A percentile compares a stretch with the other conserved stretches of the same genome.
Conservation (phyloP, 768 basidiomycete species). For the Ramaria sp. region DNA sequence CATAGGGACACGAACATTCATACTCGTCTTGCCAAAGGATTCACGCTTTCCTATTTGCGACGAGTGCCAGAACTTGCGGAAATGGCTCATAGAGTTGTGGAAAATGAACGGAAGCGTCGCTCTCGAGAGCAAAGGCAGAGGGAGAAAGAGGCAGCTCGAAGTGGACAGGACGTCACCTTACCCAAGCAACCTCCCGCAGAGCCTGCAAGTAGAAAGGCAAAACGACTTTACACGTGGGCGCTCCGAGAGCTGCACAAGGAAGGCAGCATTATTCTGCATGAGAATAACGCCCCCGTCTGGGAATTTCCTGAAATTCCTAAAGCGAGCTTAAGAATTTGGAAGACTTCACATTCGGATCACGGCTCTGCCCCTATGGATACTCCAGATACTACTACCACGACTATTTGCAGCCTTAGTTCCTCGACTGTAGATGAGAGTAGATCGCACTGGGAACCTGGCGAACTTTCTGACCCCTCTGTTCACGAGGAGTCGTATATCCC, state of each 20-base stretch:
- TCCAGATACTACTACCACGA: constrained; percentile 20
- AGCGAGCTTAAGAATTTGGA: neutral
- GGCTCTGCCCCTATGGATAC: constrained; percentile 16
- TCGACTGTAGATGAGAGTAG: constrained; percentile 11
- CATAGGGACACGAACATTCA: constrained; percentile 4
- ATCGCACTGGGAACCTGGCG: constrained; percentile 29
- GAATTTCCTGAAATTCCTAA: constrained; percentile 18
- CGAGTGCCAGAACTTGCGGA: constrained; percentile 64
- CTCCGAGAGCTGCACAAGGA: constrained; percentile 55
- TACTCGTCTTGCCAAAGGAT: constrained; percentile 29
- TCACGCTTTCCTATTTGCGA: constrained; percentile 64
- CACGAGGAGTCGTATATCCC: constrained; percentile 62
- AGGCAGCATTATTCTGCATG: constrained; percentile 51
- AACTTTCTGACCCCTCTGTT: constrained; percentile 48
- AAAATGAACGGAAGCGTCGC: constrained; percentile 48
- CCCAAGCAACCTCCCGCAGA: constrained; percentile 6
- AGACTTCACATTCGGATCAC: constrained; percentile 8
- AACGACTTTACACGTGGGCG: constrained; percentile 58
- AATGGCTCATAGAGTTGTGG: constrained; percentile 54
- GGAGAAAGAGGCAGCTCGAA: constrained; percentile 19
- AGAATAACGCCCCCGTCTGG: constrained; percentile 53
- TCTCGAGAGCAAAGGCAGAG: constrained; percentile 37
- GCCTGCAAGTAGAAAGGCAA: constrained; percentile 34
- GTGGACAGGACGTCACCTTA: neutral
- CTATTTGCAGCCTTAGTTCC: constrained; percentile 15